Conservation (phyloP, 192 early-diverging fungal species). For the Mortierella alpina region DNA sequence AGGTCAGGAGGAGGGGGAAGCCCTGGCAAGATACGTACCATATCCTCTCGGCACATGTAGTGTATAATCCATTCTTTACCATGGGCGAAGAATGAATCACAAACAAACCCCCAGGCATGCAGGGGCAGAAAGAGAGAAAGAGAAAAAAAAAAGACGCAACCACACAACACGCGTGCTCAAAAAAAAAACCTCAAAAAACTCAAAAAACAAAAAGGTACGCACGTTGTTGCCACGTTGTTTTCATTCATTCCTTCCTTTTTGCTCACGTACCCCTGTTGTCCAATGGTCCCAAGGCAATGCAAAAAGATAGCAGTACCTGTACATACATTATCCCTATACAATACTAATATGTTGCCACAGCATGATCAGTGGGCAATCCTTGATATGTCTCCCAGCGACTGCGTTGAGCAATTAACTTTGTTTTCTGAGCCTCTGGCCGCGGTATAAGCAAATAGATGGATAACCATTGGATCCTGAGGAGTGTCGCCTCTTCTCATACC, state of each 20-base stretch:
- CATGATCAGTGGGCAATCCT: too few relatives aligned
- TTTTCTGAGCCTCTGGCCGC: not conserved
- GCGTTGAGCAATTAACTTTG: constrained; percentile 1
- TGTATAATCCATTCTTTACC: too few relatives aligned
- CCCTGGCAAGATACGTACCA: not conserved
- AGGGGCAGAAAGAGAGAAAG: not conserved
- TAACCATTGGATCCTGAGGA: too few relatives aligned
- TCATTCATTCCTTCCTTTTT: not conserved
- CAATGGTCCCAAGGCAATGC: too few relatives aligned
- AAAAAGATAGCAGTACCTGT: too few relatives aligned
- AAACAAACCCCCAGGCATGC: not conserved
- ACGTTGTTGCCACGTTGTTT: not conserved
- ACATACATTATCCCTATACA: too few relatives aligned
- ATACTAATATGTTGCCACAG: too few relatives aligned
- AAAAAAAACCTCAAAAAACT: not conserved
- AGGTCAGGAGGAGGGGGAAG: not conserved
- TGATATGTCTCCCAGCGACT: too few relatives aligned
- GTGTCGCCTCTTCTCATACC: too few relatives aligned
- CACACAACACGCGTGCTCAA: not conserved
- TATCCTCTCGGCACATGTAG: too few relatives aligned
- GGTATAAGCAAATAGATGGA: not conserved
- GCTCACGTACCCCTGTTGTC: too few relatives aligned
- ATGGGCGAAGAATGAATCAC: too few relatives aligned
- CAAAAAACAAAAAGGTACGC: not conserved
- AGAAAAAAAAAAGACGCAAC: not conserved